Conservation (phyloP, 2,329 filamentous ascomycete genomes). For the Alternaria postmessia region DNA sequence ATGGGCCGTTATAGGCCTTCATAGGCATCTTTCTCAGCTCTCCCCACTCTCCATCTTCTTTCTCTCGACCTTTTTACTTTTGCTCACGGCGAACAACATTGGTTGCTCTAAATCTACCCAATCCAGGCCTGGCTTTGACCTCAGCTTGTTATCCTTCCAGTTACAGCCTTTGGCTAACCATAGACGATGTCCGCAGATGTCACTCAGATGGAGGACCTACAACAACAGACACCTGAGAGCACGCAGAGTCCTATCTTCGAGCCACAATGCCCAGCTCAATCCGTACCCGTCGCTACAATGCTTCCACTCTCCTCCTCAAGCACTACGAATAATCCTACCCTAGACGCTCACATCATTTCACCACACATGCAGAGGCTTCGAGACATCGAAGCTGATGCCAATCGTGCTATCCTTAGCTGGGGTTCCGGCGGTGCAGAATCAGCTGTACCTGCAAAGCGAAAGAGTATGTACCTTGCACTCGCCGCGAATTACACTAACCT, state of each 20-base stretch:
- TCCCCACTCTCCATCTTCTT: background rate
- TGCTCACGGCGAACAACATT: background rate
- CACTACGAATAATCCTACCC: background rate
- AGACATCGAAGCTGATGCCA: background rate
- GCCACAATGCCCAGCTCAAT: background rate
- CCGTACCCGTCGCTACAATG: background rate
- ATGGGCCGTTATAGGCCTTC: background rate
- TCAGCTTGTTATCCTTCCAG: background rate
- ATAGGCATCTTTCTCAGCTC: background rate
- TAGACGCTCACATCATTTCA: too few species aligned
- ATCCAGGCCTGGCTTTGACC: background rate
- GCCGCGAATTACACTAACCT: background rate
- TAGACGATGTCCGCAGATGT: background rate
- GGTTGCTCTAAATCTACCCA: background rate
- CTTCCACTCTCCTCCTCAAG: background rate
- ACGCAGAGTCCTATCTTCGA: constrained; percentile 7
- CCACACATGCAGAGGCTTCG: background rate
- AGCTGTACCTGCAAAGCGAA: constrained; percentile 1
- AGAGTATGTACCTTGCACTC: background rate
- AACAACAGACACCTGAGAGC: background rate
- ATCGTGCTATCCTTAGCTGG: background rate
- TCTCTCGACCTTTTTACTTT: background rate
- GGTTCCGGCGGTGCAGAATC: background rate
- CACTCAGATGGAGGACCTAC: background rate
- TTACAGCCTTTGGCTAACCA: background rate